Percentiles rank a stretch among this genome's conserved stretches.
phyloP scores from a whole-genome alignment of 345 rosid genomes.

The Arabidopsis arenosa region DNA sequence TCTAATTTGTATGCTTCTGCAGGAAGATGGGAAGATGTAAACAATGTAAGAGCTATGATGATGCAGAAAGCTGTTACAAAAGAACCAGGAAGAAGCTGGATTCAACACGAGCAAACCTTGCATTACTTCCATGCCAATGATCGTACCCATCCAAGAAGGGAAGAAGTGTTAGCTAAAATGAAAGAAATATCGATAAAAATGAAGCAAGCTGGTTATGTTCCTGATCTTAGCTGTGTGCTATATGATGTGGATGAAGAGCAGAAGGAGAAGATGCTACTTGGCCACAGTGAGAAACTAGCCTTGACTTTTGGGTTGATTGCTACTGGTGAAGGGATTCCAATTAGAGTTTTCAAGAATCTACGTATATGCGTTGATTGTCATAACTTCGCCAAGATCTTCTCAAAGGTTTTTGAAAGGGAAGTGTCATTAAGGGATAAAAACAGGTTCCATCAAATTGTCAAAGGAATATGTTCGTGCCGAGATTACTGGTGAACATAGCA shows the following conservation, averaged over 20 bases:
- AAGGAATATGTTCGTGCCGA: slow-evolving; percentile 76
- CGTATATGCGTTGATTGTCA: slow-evolving; percentile 91
- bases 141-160: slow-evolving; percentile 77
- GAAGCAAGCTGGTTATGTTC: slow-evolving; percentile 83
- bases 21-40: slow-evolving; percentile 88
- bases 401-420: slow-evolving; percentile 59
- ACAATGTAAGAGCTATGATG: slow-evolving; percentile 68
- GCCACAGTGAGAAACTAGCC: slow-evolving; percentile 92
- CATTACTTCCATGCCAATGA: slow-evolving; percentile 85
- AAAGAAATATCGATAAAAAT: slow-evolving; percentile 59
- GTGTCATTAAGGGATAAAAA: slow-evolving; percentile 79
- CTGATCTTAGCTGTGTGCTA: slow-evolving; percentile 78
- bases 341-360: slow-evolving; percentile 81
- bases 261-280: slow-evolving; percentile 81
- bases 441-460: slow-evolving; percentile 69
- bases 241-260: slow-evolving; percentile 91
- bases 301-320: slow-evolving; percentile 75
- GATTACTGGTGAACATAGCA: slow-evolving; percentile 70
- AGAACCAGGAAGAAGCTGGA: slow-evolving; percentile 93
- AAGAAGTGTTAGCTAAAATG: slow-evolving; percentile 59
- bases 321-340: slow-evolving; percentile 52
- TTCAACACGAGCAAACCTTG: slow-evolving; percentile 69
- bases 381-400: slow-evolving; percentile 79
- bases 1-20: slow-evolving; percentile 85
- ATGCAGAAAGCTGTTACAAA: slow-evolving; percentile 68